Evolutionary conservation across 768 basidiomycete species (phyloP), one percentile per base, ranked within the genome.

Genomic region (Kwoniella mangroviensis): DNA sequence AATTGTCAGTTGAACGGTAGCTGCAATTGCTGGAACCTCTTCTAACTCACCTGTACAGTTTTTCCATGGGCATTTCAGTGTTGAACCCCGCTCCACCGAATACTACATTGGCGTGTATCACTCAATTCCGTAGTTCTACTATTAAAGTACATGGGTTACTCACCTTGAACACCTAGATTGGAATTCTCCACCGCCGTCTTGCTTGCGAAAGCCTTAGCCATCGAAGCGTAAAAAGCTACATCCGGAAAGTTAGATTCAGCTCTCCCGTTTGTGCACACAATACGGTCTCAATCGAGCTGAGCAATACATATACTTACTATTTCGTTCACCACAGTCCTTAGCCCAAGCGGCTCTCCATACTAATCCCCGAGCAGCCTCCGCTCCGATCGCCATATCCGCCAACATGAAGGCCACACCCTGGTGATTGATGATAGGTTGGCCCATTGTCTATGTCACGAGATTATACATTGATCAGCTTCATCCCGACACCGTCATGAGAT

Each of bases 381-480:
- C 79, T 12, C 71, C 76, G 65, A 84, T 84, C 5, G 84, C 84
- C 84, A 85, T 85, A 62, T 85, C 84, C 3, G 84, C 84, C 3
- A 85, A 73, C 77, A 85, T 81, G 69, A 82, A 83, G 2, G 79
- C 80, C 7, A 85, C 81, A 24, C 82, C 84, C 57, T 83, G 82
- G 67, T 85, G 84, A 56, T 84, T 73, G 64, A 84, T 84, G 71
- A 85, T 84, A 0, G 83, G 73, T 22, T 78, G 79, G 0, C 84
- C 84, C 79, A 85, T 84, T 15, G 84, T 84, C 81, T 83, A 68
- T 1, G 45, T 24, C 59, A 63, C 2, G 49, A 71, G 63, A 43
- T 19, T 4, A 19, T 49, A 4, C 12, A 49, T 49, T 3, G 2
- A 19, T 49, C 42, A 24, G 64, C 19, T 24, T 54, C 19, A 26